Evolutionary conservation across 2,329 filamentous ascomycete genomes (phyloP), one percentile per base, ranked within the genome.

Genomic region (Stemphylium beticola): DNA sequence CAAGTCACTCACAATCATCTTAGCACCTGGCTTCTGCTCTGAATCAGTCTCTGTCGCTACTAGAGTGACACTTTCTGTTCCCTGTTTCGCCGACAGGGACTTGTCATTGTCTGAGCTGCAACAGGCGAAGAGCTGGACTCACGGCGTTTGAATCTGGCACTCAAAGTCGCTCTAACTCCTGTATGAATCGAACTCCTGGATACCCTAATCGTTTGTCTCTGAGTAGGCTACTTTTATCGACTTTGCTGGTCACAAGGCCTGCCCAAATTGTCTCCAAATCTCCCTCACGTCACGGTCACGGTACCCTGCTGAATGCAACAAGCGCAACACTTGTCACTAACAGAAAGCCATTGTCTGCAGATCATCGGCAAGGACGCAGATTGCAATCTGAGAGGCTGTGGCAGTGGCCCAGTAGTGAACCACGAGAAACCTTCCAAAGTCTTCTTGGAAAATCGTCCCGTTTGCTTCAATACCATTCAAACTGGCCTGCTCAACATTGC

Each of bases 151-250:
- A 70, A 58, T 66, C 60, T 60, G 60, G 66, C 62, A 69, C 63
- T 73, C 70, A 74, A 70, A 74, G 62, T 62, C 67, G 63, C 62
- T 61, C 64, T 66, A 62, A 65, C 71, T 63, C 71, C 71, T 71
- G 72, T 61, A 74, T 74, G 72, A 74, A 72, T 74, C 71, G 60
- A 64, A 53, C 62, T 66, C 61, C 63, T 65, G 62, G 71, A 64
- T 56, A 73, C 60, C 62, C 59, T 58, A 55, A 64, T 68, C 63
- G 64, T 65, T 67, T 72, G 68, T 73, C 69, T 73, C 62, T 70
- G 62, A 57, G 64, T 58, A 62, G 62, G 18, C 66, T 64, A 62
- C 60, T 63, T 62, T 57, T 60, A 58, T 65, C 61, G 55, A 47
- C 57, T 62, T 60, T 58, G 29, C 57, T 62, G 64, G 69, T 71